Conservation (phyloP, 495 filamentous ascomycete species). For the Beverwykella pulmonaria region DNA sequence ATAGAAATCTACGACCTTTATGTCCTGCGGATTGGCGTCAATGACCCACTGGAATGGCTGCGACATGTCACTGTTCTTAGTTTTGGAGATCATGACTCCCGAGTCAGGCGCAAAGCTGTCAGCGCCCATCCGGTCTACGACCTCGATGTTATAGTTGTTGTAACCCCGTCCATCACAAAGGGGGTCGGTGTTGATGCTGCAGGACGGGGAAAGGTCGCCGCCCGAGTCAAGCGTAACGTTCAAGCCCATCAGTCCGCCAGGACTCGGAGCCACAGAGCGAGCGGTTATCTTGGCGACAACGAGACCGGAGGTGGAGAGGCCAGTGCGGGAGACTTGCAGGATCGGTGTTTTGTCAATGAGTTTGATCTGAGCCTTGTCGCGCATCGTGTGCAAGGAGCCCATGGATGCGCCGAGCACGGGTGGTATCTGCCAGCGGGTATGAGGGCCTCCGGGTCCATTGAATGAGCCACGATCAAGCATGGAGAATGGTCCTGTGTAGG, state of each 20-base stretch:
- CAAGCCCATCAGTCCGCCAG: slow-evolving; percentile 44
- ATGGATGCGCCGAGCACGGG: slow-evolving; percentile 44
- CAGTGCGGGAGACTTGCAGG: slow-evolving; percentile 44
- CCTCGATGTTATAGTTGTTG: slow-evolving; percentile 49
- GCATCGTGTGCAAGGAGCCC: slow-evolving; percentile 50
- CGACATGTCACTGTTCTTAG: slow-evolving; percentile 33
- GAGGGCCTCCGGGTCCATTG: slow-evolving; percentile 52
- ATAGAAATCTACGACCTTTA: slow-evolving; percentile 28
- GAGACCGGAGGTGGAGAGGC: slow-evolving; percentile 45
- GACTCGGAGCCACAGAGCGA: slow-evolving; percentile 42
- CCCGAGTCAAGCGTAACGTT: slow-evolving; percentile 38
- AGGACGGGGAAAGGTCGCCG: slow-evolving; percentile 44
- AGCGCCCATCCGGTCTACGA: slow-evolving; percentile 50
- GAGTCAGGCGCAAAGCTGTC: slow-evolving; percentile 49
- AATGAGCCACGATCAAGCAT: slow-evolving; percentile 49
- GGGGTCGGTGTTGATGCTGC: slow-evolving; percentile 44
- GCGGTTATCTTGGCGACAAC: slow-evolving; percentile 48
- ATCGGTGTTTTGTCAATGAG: slow-evolving; percentile 43
- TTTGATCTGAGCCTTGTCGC: slow-evolving; percentile 49
- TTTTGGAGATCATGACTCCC: slow-evolving; percentile 52
- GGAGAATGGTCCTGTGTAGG: slow-evolving; percentile 49
- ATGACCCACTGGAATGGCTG: slow-evolving; percentile 51
- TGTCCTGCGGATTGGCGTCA: slow-evolving; percentile 50
- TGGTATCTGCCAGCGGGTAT: slow-evolving; percentile 50
- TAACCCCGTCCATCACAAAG: slow-evolving; percentile 50